These are phyloP conservation scores for Dipodascus geniculatus DNA, from an alignment of 805 yeast species.

Conservation along the genomic window DNA sequence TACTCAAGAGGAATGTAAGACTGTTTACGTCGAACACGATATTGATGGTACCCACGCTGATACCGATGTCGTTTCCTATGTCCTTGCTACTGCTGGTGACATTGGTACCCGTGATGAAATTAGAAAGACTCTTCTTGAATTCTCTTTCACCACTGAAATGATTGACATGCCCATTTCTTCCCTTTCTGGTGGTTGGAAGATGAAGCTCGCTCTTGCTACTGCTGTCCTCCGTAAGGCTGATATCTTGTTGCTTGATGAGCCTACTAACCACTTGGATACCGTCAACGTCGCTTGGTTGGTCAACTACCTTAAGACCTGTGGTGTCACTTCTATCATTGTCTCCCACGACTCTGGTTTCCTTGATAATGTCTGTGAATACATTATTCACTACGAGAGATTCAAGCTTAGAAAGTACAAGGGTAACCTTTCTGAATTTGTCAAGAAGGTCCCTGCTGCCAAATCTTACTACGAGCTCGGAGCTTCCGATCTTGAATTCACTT, in stretches of 20 bases:
- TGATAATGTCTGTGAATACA: constrained; percentile 94
- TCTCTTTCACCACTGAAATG: constrained; percentile 92
- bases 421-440: constrained; percentile 97
- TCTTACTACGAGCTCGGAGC: constrained; percentile 98
- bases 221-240: constrained; percentile 98
- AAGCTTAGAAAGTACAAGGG: constrained; percentile 99
- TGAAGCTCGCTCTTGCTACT: constrained; percentile 98
- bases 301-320: constrained; percentile 97
- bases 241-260: constrained; percentile 96
- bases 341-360: constrained; percentile 99
- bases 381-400: constrained; percentile 99
- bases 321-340: constrained; percentile 95
- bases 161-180: constrained; percentile 87
- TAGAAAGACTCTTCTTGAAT: constrained; percentile 67
- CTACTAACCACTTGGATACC: constrained; percentile 99
- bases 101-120: constrained; percentile 66
- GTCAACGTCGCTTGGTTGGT: constrained; percentile 99
- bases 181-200: constrained; percentile 99
- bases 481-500: constrained; percentile 88
- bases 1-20: constrained; percentile 96
- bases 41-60: constrained; percentile 98
- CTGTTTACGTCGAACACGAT: constrained; percentile 99
- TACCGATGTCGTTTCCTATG: constrained; percentile 87
- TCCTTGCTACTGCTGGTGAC: constrained; percentile 67
- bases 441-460: constrained; percentile 97